Percentiles rank a stretch among this genome's conserved stretches.
phyloP scores from a whole-genome alignment of 495 filamentous ascomycete genomes.

The Penicillium cosmopolitanum region DNA sequence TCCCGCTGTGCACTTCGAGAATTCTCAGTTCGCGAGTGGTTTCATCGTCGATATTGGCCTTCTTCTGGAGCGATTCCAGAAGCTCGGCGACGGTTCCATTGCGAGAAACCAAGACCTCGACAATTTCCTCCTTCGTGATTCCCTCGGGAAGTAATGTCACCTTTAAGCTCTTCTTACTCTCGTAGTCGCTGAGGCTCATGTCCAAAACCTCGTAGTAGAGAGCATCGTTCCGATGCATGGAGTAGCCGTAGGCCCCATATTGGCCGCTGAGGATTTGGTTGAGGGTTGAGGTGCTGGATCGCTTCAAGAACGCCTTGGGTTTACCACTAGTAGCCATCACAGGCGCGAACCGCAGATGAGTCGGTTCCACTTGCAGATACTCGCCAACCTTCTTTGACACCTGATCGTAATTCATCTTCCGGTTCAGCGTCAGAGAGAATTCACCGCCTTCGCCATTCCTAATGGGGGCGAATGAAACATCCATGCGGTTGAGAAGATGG shows the following conservation, averaged over 20 bases:
- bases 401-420: conserved; percentile 89
- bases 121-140: conserved; percentile 82
- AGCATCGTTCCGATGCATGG: conserved; percentile 71
- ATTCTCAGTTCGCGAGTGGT: conserved; percentile 68
- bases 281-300: conserved; percentile 65
- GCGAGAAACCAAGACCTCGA: conserved; percentile 83
- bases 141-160: conserved; percentile 87
- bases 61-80: conserved; percentile 72
- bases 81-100: conserved; percentile 78
- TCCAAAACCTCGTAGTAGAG: conserved; percentile 93
- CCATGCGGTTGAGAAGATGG: conserved; percentile 81
- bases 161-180: conserved; percentile 84
- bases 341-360: conserved; percentile 87
- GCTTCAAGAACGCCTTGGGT: conserved; percentile 75
- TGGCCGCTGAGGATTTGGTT: conserved; percentile 70
- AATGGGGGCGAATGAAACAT: conserved; percentile 56
- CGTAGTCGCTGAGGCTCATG: conserved; percentile 88
- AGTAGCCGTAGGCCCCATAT: conserved; percentile 63
- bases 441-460: conserved; percentile 49
- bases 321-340: conserved; percentile 74
- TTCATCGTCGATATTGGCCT: conserved; percentile 77
- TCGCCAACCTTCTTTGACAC: conserved; percentile 86
- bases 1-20: conserved; percentile 77
- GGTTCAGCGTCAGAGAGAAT: conserved; percentile 76
- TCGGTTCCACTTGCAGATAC: conserved; percentile 73